phyloP scores from a whole-genome alignment of 306 rosid species.

The Echinosophora koreensis region DNA sequence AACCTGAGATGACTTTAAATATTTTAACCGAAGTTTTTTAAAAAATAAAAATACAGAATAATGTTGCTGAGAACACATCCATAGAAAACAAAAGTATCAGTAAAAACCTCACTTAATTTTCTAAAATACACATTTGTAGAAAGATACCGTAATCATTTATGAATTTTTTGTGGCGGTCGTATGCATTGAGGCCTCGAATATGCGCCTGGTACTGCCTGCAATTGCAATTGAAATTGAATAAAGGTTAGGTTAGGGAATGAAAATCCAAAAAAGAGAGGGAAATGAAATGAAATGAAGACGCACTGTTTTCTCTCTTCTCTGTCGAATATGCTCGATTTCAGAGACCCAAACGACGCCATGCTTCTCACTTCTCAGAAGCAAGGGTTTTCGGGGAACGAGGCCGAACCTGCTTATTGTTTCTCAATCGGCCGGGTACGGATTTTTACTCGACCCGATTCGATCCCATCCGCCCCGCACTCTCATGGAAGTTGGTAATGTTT shows the following conservation, averaged over 20 bases:
- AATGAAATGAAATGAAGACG: not conserved
- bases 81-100: not conserved
- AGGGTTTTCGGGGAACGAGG: not conserved
- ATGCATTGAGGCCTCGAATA: conserved; percentile 64
- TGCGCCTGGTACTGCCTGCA: conserved; percentile 61
- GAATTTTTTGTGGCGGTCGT: conserved; percentile 60
- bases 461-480: no score
- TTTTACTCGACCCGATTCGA: no score
- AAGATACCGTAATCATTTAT: conserved; percentile 74
- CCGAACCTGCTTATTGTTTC: no score
- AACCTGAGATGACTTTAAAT: no score
- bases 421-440: no score
- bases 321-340: conserved; percentile 56
- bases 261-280: not conserved
- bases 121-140: not conserved
- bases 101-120: not conserved
- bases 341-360: conserved; percentile 57
- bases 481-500: no score
- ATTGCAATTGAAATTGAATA: not conserved
- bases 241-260: conserved; percentile 1
- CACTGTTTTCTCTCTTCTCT: conserved; percentile 63
- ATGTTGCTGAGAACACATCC: not conserved
- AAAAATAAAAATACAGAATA: not conserved
- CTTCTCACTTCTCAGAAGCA: not conserved
- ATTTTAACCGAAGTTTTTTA: no score